phyloP scores from a whole-genome alignment of 1,139 yeast species.

The Suhomyces atakaporum region DNA sequence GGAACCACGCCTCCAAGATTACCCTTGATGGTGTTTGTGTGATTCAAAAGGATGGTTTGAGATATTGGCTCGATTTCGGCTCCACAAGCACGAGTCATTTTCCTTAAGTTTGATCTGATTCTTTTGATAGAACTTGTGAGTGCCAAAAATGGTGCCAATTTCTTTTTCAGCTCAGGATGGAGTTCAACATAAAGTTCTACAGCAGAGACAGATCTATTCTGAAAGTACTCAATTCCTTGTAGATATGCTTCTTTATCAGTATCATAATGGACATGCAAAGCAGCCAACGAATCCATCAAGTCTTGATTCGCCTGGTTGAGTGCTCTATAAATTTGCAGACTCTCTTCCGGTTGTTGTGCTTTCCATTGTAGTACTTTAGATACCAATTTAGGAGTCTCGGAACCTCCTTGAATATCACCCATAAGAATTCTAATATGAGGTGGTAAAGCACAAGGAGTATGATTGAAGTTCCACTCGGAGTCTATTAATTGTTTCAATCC shows the following conservation, averaged over 20 bases:
- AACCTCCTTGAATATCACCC: constrained; percentile 94
- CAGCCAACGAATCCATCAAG: constrained; percentile 51
- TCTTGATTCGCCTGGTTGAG: constrained; percentile 60
- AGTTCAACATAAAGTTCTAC: constrained; percentile 3
- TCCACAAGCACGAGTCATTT: constrained; percentile 63
- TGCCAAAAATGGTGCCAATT: constrained; percentile 18
- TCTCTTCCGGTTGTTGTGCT: constrained; percentile 48
- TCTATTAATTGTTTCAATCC: constrained; percentile 45
- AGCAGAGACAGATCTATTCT: background rate
- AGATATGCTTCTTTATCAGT: constrained; percentile 25
- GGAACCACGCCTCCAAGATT: constrained; percentile 95
- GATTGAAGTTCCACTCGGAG: constrained; percentile 59
- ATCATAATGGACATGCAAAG: constrained; percentile 35
- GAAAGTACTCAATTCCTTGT: constrained; percentile 10
- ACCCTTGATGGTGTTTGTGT: constrained; percentile 60
- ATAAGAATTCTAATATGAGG: constrained; percentile 65
- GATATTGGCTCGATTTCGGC: constrained; percentile 86
- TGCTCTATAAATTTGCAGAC: constrained; percentile 52
- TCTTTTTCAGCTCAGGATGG: constrained; percentile 1
- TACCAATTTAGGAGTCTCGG: constrained; percentile 91
- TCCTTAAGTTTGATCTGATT: constrained; percentile 58
- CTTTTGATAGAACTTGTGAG: constrained; percentile 40
- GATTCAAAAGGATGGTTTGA: constrained; percentile 74
- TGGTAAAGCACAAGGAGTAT: constrained; percentile 63
- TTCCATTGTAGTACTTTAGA: constrained; percentile 76